These are phyloP conservation scores for Vitis amurensis DNA, from an alignment of 164 flowering plant species.

Conservation along the genomic window DNA sequence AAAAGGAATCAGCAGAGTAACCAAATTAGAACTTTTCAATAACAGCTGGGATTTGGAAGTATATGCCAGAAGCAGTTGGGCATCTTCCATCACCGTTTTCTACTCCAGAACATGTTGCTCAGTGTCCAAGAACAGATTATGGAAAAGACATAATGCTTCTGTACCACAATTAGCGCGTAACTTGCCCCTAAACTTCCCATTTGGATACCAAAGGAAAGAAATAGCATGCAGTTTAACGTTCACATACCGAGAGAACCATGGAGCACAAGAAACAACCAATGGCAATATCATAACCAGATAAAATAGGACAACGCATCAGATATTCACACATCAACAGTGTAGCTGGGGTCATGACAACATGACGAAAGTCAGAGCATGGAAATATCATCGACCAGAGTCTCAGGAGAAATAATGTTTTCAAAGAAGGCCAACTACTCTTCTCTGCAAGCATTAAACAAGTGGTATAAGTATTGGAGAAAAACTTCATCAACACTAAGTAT, in stretches of 20 bases:
- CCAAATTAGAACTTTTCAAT: no score
- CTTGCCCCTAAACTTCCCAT: not conserved
- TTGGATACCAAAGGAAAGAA: not conserved
- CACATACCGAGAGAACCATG: conserved; percentile 77
- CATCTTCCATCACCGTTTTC: conserved; percentile 1
- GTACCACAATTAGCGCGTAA: not conserved
- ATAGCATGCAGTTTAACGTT: not conserved
- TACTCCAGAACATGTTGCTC: not conserved
- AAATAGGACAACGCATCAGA: conserved; percentile 86
- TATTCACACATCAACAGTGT: conserved; percentile 87
- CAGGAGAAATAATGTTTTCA: conserved; percentile 76
- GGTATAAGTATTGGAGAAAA: conserved; percentile 5
- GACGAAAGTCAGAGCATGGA: conserved; percentile 97
- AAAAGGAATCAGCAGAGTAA: no score
- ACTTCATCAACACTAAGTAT: not conserved
- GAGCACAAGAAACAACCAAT: conserved; percentile 84
- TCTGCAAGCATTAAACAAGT: conserved; percentile 37
- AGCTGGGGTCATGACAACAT: conserved; percentile 90
- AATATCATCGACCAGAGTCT: conserved; percentile 94
- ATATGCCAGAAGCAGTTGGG: not conserved
- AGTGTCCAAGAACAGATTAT: not conserved
- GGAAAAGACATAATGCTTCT: not conserved
- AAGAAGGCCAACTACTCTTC: conserved; percentile 82
- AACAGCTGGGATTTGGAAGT: no score
- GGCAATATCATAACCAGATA: conserved; percentile 72